Percentiles rank a stretch among this genome's conserved stretches.
These are phyloP conservation scores for Fraxinus velutina DNA, from an alignment of 305 asterid species.

Conservation along the genomic window DNA sequence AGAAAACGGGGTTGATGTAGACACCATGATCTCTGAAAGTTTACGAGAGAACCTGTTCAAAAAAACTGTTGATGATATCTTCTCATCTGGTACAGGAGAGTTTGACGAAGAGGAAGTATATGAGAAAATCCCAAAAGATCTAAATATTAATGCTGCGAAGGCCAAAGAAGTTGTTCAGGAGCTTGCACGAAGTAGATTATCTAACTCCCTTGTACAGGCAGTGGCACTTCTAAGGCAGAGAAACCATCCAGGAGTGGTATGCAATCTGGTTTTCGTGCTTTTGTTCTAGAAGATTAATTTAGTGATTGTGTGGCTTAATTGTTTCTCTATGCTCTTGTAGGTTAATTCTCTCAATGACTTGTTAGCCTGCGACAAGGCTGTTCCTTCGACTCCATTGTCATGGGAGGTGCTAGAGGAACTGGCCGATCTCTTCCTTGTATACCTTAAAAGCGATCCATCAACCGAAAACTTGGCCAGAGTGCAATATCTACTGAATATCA, in stretches of 20 bases:
- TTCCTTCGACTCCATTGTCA: conserved; percentile 65
- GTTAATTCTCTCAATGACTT: conserved; percentile 80
- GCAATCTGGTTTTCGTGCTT: conserved; percentile 22
- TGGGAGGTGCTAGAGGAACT: conserved; percentile 88
- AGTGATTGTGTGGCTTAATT: background rate
- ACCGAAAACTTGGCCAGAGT: conserved; percentile 65
- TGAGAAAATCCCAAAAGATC: conserved; percentile 75
- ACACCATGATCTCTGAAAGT: conserved; percentile 67
- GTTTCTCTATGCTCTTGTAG: conserved; percentile 35
- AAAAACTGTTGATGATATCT: conserved; percentile 60
- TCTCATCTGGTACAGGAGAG: conserved; percentile 97
- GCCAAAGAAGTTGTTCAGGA: conserved; percentile 65
- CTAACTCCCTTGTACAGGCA: conserved; percentile 86
- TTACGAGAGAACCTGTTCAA: conserved; percentile 79
- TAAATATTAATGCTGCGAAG: conserved; percentile 57
- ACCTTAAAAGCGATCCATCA: conserved; percentile 51
- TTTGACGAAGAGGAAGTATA: conserved; percentile 81
- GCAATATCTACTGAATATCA: conserved; percentile 74
- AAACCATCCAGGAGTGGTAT: conserved; percentile 72
- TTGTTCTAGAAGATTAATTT: background rate
- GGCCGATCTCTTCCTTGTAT: conserved; percentile 60
- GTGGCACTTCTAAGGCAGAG: conserved; percentile 82
- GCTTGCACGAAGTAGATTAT: conserved; percentile 62
- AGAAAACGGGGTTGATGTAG: conserved; percentile 76
- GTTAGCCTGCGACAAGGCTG: conserved; percentile 94